phyloP scores from a whole-genome alignment of 257 asterid genomes.

The Ilex aquifolium region DNA sequence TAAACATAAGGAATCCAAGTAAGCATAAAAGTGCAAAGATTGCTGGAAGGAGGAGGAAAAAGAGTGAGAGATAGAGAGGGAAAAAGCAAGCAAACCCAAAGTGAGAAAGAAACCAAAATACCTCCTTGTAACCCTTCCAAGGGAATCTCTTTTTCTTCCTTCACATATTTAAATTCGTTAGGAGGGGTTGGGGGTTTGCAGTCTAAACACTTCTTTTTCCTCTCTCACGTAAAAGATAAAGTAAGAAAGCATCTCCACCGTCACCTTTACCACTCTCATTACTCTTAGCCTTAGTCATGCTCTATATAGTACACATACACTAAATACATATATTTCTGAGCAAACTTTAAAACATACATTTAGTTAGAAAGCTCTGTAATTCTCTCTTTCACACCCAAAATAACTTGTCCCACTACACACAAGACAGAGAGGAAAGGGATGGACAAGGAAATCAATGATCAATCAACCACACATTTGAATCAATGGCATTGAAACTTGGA shows the following conservation, averaged over 20 bases:
- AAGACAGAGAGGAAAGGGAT: too few species aligned
- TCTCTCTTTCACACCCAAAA: too few species aligned
- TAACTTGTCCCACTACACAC: too few species aligned
- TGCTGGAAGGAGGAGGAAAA: conserved; percentile 23
- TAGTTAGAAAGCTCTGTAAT: too few species aligned
- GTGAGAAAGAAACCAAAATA: conserved; percentile 29
- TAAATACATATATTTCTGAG: too few species aligned
- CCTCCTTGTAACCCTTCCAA: conserved; percentile 40
- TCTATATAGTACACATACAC: neutral
- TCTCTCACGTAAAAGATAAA: conserved; percentile 51
- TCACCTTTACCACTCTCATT: conserved; percentile 14
- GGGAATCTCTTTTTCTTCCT: conserved; percentile 31
- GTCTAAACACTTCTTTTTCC: conserved; percentile 19
- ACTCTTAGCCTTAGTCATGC: neutral
- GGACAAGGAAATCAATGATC: too few species aligned
- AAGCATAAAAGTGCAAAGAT: conserved; percentile 36
- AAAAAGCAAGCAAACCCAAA: conserved; percentile 18
- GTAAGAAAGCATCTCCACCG: conserved; percentile 41
- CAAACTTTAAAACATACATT: too few species aligned
- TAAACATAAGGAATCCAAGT: conserved; percentile 12
- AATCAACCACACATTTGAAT: too few species aligned
- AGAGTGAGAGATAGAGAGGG: conserved; percentile 16
- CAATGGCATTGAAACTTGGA: too few species aligned
- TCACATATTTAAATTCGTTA: conserved; percentile 19
- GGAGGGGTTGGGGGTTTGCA: conserved; percentile 6